Base-by-base conservation (phyloP, 768 basidiomycete genomes). In the Scleroderma bovista region DNA sequence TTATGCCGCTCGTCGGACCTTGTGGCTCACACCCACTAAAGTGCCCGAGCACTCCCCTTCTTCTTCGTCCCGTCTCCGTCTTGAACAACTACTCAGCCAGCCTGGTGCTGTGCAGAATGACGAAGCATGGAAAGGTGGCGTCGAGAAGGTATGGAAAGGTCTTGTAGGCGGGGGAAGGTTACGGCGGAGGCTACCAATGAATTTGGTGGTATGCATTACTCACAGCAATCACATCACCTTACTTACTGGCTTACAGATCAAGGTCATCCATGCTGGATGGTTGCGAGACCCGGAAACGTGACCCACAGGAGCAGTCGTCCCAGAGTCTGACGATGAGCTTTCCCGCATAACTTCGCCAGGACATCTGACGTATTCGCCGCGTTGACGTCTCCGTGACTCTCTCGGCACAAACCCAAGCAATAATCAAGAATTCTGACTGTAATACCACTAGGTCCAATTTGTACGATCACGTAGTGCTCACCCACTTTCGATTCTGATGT, bases 251-350 rank as follows among this genome's bases (percentile, higher is more conserved):
- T 10, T 33, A 13, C 65, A 91, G 88, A 77, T 88, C 59, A 84
- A 84, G 60, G 74, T 91, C 51, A 65, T 88, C 40, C 78, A 86
- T 57, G 77, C 83, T 31, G 81, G 83, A 32, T 91, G 88, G 88
- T 64, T 86, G 41, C 79, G 79, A 45, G 87, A 91, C 52, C 66
- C 66, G 44, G 73, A 79, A 44, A 88, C 84, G 40, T 91, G 88
- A 88, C 88, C 88, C 17, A 66, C 69, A 34, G 81, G 78, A 16
- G 71, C 77, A 33, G 65, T 71, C 3, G 84, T 69, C n/a, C 84
- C 80, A 9, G 79, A 81, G 46, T 74, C 84, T 13, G 84, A 86
- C 57, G 79, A 85, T 40, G 70, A 73, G 41, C 46, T 17, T 34
- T 19, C 40, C 39, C 42, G 29, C 16, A 48, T 37, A 13, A 37